Evolutionary conservation across 257 asterid genomes (phyloP).

Genomic region (Paulownia fortunei): DNA sequence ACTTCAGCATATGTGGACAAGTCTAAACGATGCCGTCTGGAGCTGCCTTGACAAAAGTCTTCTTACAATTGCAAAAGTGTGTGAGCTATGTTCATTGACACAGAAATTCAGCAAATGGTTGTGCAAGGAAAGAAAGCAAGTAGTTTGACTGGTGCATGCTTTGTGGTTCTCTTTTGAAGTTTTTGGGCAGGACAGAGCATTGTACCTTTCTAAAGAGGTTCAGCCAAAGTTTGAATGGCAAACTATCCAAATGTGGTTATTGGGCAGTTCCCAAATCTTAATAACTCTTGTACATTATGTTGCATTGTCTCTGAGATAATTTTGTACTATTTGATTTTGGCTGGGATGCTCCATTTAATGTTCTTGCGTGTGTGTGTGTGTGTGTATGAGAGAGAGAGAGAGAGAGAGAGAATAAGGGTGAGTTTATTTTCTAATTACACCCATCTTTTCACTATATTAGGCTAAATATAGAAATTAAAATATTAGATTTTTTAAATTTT

Average conservation of each 20-base stretch:
- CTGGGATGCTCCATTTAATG: neutral
- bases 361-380: too few relatives aligned
- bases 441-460: too few relatives aligned
- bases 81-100: neutral
- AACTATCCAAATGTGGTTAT: conserved; percentile 29
- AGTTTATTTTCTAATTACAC: too few relatives aligned
- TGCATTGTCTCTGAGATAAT: neutral
- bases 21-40: conserved; percentile 55
- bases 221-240: conserved; percentile 33
- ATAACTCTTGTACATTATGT: conserved; percentile 9
- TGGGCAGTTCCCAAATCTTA: conserved; percentile 22
- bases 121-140: conserved; percentile 23
- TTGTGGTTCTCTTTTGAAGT: conserved; percentile 38
- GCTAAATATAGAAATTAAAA: too few relatives aligned
- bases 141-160: conserved; percentile 52
- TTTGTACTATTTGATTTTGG: neutral
- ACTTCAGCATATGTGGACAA: conserved; percentile 32
- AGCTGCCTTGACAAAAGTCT: neutral
- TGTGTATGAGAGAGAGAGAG: too few relatives aligned
- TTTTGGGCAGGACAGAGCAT: conserved; percentile 23
- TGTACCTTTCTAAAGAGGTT: conserved; percentile 29
- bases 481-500: too few relatives aligned
- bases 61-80: conserved; percentile 14
- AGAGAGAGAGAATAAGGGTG: too few relatives aligned
- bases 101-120: conserved; percentile 32